Evolutionary conservation across 345 rosid species (phyloP).

Genomic region (Boechera retrofracta): DNA sequence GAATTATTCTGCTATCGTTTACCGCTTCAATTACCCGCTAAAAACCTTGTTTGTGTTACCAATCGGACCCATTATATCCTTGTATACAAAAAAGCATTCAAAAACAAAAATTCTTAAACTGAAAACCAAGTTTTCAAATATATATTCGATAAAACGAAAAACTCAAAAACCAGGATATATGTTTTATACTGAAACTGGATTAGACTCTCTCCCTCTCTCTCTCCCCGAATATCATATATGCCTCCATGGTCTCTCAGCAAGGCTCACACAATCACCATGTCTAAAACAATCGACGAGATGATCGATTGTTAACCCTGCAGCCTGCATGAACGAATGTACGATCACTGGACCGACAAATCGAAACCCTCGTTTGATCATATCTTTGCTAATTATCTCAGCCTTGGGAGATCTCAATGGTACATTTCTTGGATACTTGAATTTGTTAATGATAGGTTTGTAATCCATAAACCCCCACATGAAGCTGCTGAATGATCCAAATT

Average conservation of each 20-base stretch:
- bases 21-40: too few species aligned
- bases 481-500: slow-evolving; percentile 86
- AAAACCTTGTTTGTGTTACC: too few species aligned
- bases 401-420: slow-evolving; percentile 84
- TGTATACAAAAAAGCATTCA: not conserved
- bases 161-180: not conserved
- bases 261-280: slow-evolving; percentile 73
- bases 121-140: not conserved
- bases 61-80: not conserved
- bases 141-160: not conserved
- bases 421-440: slow-evolving; percentile 74
- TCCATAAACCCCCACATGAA: slow-evolving; percentile 89
- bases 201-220: not conserved
- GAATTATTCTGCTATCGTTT: too few species aligned
- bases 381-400: slow-evolving; percentile 87
- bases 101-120: not conserved
- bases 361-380: slow-evolving; percentile 78
- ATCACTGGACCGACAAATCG: slow-evolving; percentile 95
- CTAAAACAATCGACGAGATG: slow-evolving; percentile 90
- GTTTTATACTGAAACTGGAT: not conserved
- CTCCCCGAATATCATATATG: slow-evolving; percentile 53
- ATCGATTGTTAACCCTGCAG: slow-evolving; percentile 87
- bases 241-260: slow-evolving; percentile 93
- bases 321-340: slow-evolving; percentile 91
- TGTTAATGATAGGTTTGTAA: slow-evolving; percentile 74